Percentiles rank a stretch among this genome's conserved stretches.
phyloP scores from a whole-genome alignment of 2,329 filamentous ascomycete species.

The Alternaria burnsii region DNA sequence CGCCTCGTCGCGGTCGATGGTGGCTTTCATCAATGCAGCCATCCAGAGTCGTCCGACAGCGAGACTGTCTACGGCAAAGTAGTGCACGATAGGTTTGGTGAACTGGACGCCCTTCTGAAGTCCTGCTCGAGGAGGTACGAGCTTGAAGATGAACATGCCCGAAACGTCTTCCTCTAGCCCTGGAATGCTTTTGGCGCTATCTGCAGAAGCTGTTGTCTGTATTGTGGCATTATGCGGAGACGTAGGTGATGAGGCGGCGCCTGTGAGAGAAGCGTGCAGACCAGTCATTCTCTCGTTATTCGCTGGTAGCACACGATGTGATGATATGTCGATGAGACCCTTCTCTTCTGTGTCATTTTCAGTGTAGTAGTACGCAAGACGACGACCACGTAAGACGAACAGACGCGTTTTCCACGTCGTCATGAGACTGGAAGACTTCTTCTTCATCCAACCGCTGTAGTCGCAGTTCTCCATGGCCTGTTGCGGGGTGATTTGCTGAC shows the following conservation, averaged over 20 bases:
- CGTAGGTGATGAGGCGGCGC: slow-evolving; percentile 76
- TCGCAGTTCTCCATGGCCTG: slow-evolving; percentile 89
- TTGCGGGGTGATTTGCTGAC: slow-evolving; percentile 80
- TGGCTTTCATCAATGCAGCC: slow-evolving; percentile 98
- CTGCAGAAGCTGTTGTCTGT: slow-evolving; percentile 51
- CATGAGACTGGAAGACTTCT: slow-evolving; percentile 95
- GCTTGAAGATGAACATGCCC: slow-evolving; percentile 96
- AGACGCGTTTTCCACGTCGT: slow-evolving; percentile 96
- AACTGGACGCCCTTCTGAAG: slow-evolving; percentile 93
- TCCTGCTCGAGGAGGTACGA: slow-evolving; percentile 87
- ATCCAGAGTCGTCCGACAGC: slow-evolving; percentile 94
- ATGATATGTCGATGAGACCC: slow-evolving; percentile 96
- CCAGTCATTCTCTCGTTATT: slow-evolving; percentile 91
- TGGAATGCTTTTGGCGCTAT: slow-evolving; percentile 43
- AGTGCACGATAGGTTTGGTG: slow-evolving; percentile 96
- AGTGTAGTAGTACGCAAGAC: slow-evolving; percentile 94
- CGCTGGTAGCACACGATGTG: slow-evolving; percentile 93
- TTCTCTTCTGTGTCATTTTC: slow-evolving; percentile 93
- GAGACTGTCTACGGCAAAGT: slow-evolving; percentile 93
- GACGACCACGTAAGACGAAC: slow-evolving; percentile 92
- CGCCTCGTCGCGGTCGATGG: slow-evolving; percentile 86
- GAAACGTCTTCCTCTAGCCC: slow-evolving; percentile 57
- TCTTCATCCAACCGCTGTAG: slow-evolving; percentile 99
- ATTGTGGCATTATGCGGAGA: slow-evolving; percentile 56
- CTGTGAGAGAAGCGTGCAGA: slow-evolving; percentile 89